Evolutionary conservation across 2,329 filamentous ascomycete genomes (phyloP).

Genomic region (Orbilia oligospora): DNA sequence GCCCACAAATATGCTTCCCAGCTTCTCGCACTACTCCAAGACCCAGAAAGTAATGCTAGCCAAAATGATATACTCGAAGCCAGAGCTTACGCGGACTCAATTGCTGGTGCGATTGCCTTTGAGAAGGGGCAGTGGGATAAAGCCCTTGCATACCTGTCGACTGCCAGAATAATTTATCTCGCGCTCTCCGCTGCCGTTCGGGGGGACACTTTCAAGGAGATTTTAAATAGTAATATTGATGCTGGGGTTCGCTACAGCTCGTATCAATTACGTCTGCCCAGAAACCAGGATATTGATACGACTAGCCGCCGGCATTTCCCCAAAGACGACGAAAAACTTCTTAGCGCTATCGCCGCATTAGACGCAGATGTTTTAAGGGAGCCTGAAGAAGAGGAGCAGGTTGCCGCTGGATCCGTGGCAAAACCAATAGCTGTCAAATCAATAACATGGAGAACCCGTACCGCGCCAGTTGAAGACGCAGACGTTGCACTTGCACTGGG

Average conservation of each 20-base stretch:
- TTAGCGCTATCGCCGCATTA: slow-evolving; percentile 78
- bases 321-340: slow-evolving; percentile 72
- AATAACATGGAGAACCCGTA: slow-evolving; percentile 86
- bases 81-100: slow-evolving; percentile 82
- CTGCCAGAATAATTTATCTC: slow-evolving; percentile 85
- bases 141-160: slow-evolving; percentile 82
- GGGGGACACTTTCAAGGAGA: slow-evolving; percentile 86
- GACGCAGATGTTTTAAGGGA: slow-evolving; percentile 76
- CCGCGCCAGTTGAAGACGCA: slow-evolving; percentile 91
- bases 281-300: slow-evolving; percentile 83
- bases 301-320: slow-evolving; percentile 87
- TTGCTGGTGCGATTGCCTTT: slow-evolving; percentile 83
- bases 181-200: slow-evolving; percentile 77
- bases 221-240: slow-evolving; percentile 87
- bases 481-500: slow-evolving; percentile 88
- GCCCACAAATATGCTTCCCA: slow-evolving; percentile 79
- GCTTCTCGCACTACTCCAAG: slow-evolving; percentile 78
- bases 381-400: slow-evolving; percentile 70
- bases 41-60: slow-evolving; percentile 75
- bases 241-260: slow-evolving; percentile 94
- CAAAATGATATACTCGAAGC: slow-evolving; percentile 84
- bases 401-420: slow-evolving; percentile 72
- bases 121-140: slow-evolving; percentile 89
- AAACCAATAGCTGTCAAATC: slow-evolving; percentile 70
- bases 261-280: slow-evolving; percentile 88